Base-by-base conservation (phyloP, 2,329 filamentous ascomycete species). In the Scopulariopsis brevicaulis region DNA sequence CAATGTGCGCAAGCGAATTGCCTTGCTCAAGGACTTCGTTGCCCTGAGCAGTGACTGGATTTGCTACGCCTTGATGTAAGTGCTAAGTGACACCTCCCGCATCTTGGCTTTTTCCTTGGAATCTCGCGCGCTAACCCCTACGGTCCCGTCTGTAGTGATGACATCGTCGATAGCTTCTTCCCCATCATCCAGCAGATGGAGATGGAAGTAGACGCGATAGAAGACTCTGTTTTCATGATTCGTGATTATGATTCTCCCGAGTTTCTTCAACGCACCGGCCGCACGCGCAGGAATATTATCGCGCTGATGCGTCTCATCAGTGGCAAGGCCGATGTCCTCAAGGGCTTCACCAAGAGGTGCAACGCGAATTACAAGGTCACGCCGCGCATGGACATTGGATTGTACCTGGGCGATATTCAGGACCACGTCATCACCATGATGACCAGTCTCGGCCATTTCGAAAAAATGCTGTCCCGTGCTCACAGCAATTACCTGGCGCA, bases 391-490 rank as follows among this genome's bases (percentile, higher is more conserved):
- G 94, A 99, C 68, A 96, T 99, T 63, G 94, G 92, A 24, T 83
- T 99, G 66, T 99, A 99, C 69, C 82, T 99, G 40, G 90, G 90
- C 67, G 94, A 99, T 73, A 96, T 99, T 63, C 94, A 99, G 72
- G 94, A 99, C 73, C 94, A 99, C 80, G 93, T 99, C 57, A 90
- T 99, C 60, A 99, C 94, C 53, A 97, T 97, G 93, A 96, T 96
- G 82, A 94, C 89, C 64, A 99, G 96, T 72, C 73, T 99, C 65
- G 85, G 85, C 1, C 94, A 99, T 70, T 96, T 96, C 65, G 94
- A 99, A 71, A 97, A 97, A 79, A 96, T 99, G 81, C 81, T 99
- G 55, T 92, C 88, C 32, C 87, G 94, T 24, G 89, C 89, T 2
- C 94, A 99, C 75, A 90, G 88, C 76, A 99, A 97, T 71, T 97